Percentiles rank a stretch among this genome's conserved stretches.
These are phyloP conservation scores for Ammopiptanthus mongolicus DNA, from an alignment of 306 rosid genomes.

Conservation along the genomic window DNA sequence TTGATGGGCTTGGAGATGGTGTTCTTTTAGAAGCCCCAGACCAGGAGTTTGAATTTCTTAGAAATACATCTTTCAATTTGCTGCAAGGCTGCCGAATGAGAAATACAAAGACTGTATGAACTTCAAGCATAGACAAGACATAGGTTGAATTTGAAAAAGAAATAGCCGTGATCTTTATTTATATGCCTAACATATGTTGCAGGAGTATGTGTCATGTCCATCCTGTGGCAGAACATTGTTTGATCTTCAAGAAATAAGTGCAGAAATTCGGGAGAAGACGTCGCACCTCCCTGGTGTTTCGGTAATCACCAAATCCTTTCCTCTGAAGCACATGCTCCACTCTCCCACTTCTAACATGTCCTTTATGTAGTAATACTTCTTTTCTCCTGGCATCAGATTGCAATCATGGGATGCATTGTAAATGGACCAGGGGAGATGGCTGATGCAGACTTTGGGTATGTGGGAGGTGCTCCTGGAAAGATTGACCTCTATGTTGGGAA, in stretches of 20 bases:
- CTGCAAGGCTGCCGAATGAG: slow-evolving; percentile 99
- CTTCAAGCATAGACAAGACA: neutral
- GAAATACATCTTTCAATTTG: slow-evolving; percentile 92
- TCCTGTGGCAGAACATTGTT: slow-evolving; percentile 99
- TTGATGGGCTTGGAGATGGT: slow-evolving; percentile 98
- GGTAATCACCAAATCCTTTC: slow-evolving; percentile 37
- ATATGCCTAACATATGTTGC: slow-evolving; percentile 29
- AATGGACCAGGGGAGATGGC: slow-evolving; percentile 99
- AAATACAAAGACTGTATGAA: slow-evolving; percentile 85
- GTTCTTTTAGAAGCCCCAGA: slow-evolving; percentile 76
- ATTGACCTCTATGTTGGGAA: slow-evolving; percentile 97
- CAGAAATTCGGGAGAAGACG: slow-evolving; percentile 89
- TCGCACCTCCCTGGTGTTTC: slow-evolving; percentile 95
- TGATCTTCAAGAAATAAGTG: slow-evolving; percentile 96
- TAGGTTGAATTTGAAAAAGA: neutral
- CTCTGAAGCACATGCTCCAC: neutral
- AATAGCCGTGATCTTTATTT: neutral
- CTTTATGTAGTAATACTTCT: neutral
- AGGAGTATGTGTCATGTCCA: slow-evolving; percentile 99
- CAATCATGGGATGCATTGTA: slow-evolving; percentile 99
- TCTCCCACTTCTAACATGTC: neutral
- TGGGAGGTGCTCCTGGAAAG: slow-evolving; percentile 97
- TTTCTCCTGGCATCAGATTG: slow-evolving; percentile 53
- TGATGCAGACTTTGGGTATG: slow-evolving; percentile 98
- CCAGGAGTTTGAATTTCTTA: slow-evolving; percentile 80